A percentile compares a stretch with the other conserved stretches of the same genome.
phyloP scores from a whole-genome alignment of 805 yeast genomes.

The Vanderwaltozyma tropicalis region DNA sequence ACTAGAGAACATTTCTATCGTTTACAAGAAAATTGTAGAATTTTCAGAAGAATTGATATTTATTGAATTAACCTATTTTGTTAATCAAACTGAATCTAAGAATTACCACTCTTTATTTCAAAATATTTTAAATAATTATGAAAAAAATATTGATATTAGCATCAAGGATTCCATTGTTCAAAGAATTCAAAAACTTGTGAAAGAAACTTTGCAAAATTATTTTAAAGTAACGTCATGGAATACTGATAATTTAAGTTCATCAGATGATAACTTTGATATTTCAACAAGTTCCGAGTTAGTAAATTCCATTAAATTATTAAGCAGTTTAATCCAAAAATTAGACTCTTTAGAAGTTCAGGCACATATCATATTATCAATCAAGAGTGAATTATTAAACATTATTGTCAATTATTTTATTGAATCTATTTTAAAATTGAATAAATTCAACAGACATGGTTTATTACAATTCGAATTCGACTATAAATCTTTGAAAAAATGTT shows the following conservation, averaged over 20 bases:
- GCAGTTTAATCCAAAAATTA: slow-evolving; percentile 10
- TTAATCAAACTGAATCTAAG: slow-evolving; percentile 15
- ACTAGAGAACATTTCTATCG: slow-evolving; percentile 12
- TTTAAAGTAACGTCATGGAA: slow-evolving; percentile 19
- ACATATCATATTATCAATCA: slow-evolving; percentile 13
- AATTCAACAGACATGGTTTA: slow-evolving; percentile 28
- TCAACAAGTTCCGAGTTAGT: slow-evolving; percentile 18
- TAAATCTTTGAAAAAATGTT: slow-evolving; percentile 19
- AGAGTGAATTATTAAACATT: slow-evolving; percentile 17
- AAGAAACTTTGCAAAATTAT: slow-evolving; percentile 25
- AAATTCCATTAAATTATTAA: slow-evolving; percentile 17
- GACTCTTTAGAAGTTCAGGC: slow-evolving; percentile 10
- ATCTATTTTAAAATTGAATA: slow-evolving; percentile 30
- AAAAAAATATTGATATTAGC: slow-evolving; percentile 17
- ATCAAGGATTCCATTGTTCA: slow-evolving; percentile 24
- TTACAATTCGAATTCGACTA: slow-evolving; percentile 28
- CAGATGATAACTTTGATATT: not conserved
- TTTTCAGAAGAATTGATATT: slow-evolving; percentile 13
- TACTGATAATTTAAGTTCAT: not conserved
- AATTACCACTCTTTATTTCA: slow-evolving; percentile 23
- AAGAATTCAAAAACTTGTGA: slow-evolving; percentile 24
- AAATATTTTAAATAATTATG: slow-evolving; percentile 22
- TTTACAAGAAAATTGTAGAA: slow-evolving; percentile 10
- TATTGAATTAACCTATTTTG: slow-evolving; percentile 15
- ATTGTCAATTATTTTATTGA: slow-evolving; percentile 28